Base-by-base conservation (phyloP, 306 rosid genomes). In the Fragaria vesca region DNA sequence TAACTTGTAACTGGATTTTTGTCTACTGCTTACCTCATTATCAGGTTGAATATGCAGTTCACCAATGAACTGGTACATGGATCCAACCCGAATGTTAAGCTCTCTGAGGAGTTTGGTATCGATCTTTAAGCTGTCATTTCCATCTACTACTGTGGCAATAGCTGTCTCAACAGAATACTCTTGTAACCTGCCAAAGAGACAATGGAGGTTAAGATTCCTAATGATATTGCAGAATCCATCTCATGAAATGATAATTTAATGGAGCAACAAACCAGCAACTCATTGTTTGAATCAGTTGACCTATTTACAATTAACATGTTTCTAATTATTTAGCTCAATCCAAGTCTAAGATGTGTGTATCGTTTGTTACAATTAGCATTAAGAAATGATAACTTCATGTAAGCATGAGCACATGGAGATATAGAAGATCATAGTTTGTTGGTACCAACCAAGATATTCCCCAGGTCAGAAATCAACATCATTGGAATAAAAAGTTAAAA, bases 61-160 rank as follows among this genome's bases (percentile, higher is more conserved):
- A 2, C 98, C 92, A 32, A 96, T 90, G 84, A 92, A 92, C 86
- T 92, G 95, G 85, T 90, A 94, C 81, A 90, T 43, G 72, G 93
- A 90, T 71, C 91, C 96, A 66, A 84, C 84, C 75, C 82, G 87
- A 84, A 95, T 86, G 55, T 60, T 80, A 50, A 93, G 83, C 77
- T 88, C 93, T 83, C 80, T 82, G 70, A 93, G 83, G 80, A 89
- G 90, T 80, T 80, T 86, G 26, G 90, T 90, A 73, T 55, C 66
- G 70, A 95, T 85, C 84, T 78, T 86, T 58, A 88, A 73, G 75
- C 47, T 79, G 72, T 78, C 80, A 79, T 81, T 82, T 65, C 97
- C 91, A 71, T 93, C 94, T 7, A 80, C 72, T 13, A 95, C 66
- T 78, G 79, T 72, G 36, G 94, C 99, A 48, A 83, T 62, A 76